phyloP scores from a whole-genome alignment of 192 early-diverging fungal genomes.

The Umbelopsis sp. region DNA sequence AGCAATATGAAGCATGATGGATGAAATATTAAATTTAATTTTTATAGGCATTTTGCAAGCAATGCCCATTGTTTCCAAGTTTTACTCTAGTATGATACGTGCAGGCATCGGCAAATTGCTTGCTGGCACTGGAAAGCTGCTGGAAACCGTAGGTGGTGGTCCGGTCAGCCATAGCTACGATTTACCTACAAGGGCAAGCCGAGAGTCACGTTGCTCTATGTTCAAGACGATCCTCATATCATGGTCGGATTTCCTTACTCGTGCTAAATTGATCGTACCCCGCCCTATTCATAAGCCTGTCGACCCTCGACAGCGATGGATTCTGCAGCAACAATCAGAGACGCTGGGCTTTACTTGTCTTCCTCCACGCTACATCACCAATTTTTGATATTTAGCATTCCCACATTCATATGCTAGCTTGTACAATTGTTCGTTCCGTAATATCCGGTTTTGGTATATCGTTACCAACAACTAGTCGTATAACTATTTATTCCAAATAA shows the following conservation, averaged over 20 bases:
- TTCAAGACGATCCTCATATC: not conserved
- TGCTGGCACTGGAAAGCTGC: not conserved
- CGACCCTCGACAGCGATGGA: not conserved
- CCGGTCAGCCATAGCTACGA: constrained; percentile 9
- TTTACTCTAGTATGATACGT: not conserved
- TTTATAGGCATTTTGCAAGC: not conserved
- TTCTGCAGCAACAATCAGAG: not conserved
- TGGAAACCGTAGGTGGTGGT: not conserved
- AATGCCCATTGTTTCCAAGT: not conserved
- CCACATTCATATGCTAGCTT: too few relatives aligned
- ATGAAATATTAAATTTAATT: not conserved
- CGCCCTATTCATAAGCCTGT: not conserved
- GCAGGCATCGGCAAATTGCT: not conserved
- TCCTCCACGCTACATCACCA: not conserved
- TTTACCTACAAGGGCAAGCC: not conserved
- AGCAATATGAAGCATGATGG: not conserved
- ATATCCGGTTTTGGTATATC: too few relatives aligned
- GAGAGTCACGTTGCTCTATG: not conserved
- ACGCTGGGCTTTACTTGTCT: not conserved
- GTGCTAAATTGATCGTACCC: not conserved
- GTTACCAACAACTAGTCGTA: too few relatives aligned
- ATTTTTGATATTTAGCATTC: too few relatives aligned
- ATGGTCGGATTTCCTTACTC: constrained; percentile 2
- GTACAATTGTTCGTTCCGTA: too few relatives aligned
- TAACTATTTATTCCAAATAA: too few relatives aligned